Evolutionary conservation across 169 alveolate genomes (phyloP).

Genomic region (Blepharisma undulans): DNA sequence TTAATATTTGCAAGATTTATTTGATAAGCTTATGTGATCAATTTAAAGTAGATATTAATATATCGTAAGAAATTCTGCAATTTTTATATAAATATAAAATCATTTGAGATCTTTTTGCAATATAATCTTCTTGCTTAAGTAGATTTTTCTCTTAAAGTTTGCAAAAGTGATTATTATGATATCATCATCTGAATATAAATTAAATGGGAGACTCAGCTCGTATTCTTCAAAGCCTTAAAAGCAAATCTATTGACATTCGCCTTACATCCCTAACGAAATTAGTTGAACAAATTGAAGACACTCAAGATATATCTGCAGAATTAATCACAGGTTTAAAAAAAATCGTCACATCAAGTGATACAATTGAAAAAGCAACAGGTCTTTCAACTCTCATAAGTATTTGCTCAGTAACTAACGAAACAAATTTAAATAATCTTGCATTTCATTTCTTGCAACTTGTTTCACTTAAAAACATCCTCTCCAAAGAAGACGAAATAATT

Average conservation of each 20-base stretch:
- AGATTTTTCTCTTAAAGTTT: too few species aligned
- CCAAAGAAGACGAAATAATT: constrained; percentile 31
- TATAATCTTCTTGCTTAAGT: too few species aligned
- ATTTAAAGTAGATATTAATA: too few species aligned
- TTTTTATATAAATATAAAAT: too few species aligned
- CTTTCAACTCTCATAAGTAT: constrained; percentile 23
- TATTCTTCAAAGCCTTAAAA: neutral
- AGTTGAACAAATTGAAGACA: constrained; percentile 31
- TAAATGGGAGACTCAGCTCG: constrained; percentile 24
- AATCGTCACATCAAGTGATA: constrained; percentile 10
- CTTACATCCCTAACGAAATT: neutral
- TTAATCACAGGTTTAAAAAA: neutral
- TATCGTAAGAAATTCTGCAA: too few species aligned
- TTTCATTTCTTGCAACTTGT: constrained; percentile 30
- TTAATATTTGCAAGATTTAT: too few species aligned
- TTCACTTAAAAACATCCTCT: constrained; percentile 4
- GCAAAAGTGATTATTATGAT: neutral
- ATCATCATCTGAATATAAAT: neutral
- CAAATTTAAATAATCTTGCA: constrained; percentile 26
- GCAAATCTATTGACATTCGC: constrained; percentile 27
- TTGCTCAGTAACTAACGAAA: constrained; percentile 11
- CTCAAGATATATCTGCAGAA: constrained; percentile 26
- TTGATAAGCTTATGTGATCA: too few species aligned
- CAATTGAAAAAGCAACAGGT: constrained; percentile 18
- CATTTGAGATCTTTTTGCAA: too few species aligned